Base-by-base conservation (phyloP, 2,329 filamentous ascomycete species). In the Nemania abortiva region DNA sequence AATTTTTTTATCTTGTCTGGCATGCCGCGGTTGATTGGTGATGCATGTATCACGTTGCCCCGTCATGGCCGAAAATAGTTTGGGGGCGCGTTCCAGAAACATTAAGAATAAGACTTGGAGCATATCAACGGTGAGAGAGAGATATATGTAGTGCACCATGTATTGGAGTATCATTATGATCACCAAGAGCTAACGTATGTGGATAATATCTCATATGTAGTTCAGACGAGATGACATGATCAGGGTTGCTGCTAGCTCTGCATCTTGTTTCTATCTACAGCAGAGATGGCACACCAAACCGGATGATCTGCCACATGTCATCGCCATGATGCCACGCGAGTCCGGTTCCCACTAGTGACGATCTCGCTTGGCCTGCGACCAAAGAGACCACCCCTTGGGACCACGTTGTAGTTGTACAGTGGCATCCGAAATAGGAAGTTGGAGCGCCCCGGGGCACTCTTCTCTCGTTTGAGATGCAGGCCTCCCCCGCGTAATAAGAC, bases 61-160 rank as follows among this genome's bases (percentile, higher is more conserved):
- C 47, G n/a, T 62, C 45, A 11, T 11, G 45, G 61, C 63, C 53
- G 65, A 70, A 68, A 64, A 56, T 68, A 39, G 47, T 58, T 67
- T 68, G 68, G 68, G 68, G 68, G 65, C 65, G 49, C 27, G 42
- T 68, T 70, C 65, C 56, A 65, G 57, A 70, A 59, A 39, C 34
- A 55, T 42, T 15, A 31, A 50, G 24, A 63, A 49, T 54, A 20
- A 39, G 56, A 61, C 47, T 56, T 6, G 24, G 31, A 15, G 39
- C 39, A 27, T 49, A 27, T 57, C 6, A 50, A 49, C 31, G 15
- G 18, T 15, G n/a, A n/a, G n/a, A n/a, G n/a, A n/a, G 10, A 56
- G 10, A 53, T 53, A 6, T 9, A 53, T 45, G 31, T 42, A 22
- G 9, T 22, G 20, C 45, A 34, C 31, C 31, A 56, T 37, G 42